Base-by-base conservation (phyloP, 208 protist species). In the Trypanosoma boissoni region DNA sequence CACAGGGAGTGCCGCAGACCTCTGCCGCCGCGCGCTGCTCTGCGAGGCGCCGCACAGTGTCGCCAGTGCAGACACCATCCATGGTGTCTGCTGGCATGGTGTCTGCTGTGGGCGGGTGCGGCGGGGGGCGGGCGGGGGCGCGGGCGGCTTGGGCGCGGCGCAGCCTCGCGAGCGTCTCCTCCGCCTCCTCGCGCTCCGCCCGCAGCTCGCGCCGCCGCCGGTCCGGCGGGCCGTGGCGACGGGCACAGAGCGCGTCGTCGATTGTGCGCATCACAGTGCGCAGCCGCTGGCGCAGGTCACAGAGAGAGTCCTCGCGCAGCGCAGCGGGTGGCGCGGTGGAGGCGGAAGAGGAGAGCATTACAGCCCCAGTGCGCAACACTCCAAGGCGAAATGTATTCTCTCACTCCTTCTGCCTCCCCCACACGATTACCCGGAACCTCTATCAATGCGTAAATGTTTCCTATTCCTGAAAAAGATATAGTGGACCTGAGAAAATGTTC, bases 231-330 rank as follows among this genome's bases (percentile, higher is more conserved):
- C 2, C 6, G 44, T 31, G 58, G 29, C 44, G 31, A 24, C 20
- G 23, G 6, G 49, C 32, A 23, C 4, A 32, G 14, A 58, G 50
- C 21, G 69, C 64, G 18, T 60, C 45, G 51, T 89, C 78, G 34
- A 89, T 83, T n/a, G 53, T 63, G 6, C 57, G 69, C 72, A 89
- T 66, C 41, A 81, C 78, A n/a, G 66, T 41, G 3, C 68, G 68
- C 32, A 89, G 54, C 8, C 75, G 68, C 0, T 67, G 76, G 14
- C 59, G 57, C 0, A 82, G 57, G 14, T 75, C 68, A 12, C 55
- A 55, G 7, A 80, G n/a, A 16, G 66, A 67, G 14, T 58, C 45
- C 20, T 58, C 44, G 48, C 12, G 34, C 34, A 12, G 34, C 6
- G 12, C 8, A 39, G 34, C 6, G 6, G 34, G 34, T 16, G 34